Percentiles rank a stretch among this genome's conserved stretches.
phyloP scores from a whole-genome alignment of 306 rosid genomes.

The Fragaria nilgerrensis region DNA sequence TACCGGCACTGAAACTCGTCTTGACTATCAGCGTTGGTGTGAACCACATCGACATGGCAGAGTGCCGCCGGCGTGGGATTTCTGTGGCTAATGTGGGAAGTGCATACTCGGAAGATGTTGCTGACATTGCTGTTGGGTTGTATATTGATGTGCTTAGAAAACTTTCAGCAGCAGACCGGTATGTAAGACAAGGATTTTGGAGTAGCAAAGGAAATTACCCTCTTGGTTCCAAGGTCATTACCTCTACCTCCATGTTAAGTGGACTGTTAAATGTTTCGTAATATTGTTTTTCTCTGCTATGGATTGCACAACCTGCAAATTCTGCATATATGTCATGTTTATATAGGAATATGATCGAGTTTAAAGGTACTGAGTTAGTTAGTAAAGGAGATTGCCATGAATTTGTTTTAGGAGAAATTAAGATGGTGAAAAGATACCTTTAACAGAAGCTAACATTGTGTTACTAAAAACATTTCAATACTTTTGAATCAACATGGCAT shows the following conservation, averaged over 20 bases:
- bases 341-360: neutral
- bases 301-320: neutral
- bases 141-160: conserved; percentile 39
- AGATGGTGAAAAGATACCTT: neutral
- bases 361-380: neutral
- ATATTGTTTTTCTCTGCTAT: neutral
- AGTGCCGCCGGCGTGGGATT: conserved; percentile 48
- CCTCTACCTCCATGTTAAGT: neutral
- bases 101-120: conserved; percentile 39
- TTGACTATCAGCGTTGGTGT: conserved; percentile 36
- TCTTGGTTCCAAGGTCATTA: conserved; percentile 33
- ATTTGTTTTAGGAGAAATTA: neutral
- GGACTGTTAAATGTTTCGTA: neutral
- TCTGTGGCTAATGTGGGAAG: conserved; percentile 27
- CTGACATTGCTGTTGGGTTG: conserved; percentile 45
- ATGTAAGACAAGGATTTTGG: conserved; percentile 21
- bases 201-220: conserved; percentile 24
- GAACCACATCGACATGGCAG: conserved; percentile 45
- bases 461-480: too few species aligned
- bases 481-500: neutral
- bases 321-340: neutral
- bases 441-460: neutral
- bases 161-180: conserved; percentile 43
- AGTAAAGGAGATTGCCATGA: neutral
- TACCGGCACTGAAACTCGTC: conserved; percentile 43